Conservation (phyloP, 2,329 filamentous ascomycete species). For the Beauveria asiatica region DNA sequence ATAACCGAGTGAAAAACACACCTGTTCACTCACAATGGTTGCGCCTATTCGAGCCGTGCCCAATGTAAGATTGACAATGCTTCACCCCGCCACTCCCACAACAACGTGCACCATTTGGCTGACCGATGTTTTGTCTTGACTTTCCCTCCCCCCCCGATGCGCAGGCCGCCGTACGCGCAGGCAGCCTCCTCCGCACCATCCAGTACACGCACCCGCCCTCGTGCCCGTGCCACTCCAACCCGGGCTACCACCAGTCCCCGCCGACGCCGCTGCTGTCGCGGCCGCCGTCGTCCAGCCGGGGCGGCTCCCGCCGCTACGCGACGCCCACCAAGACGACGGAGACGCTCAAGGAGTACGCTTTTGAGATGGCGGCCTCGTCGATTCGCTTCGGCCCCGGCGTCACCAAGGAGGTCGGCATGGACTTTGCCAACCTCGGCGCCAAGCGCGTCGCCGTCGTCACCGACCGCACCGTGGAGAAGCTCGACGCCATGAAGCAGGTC, state of each 20-base stretch:
- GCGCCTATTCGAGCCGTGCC: conserved; percentile 24
- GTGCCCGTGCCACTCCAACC: conserved; percentile 91
- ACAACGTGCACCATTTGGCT: background rate
- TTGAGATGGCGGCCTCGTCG: conserved; percentile 94
- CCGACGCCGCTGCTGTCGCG: conserved; percentile 47
- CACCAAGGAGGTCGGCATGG: conserved; percentile 96
- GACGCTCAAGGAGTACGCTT: conserved; percentile 86
- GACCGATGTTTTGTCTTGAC: background rate
- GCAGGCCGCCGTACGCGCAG: conserved; percentile 54
- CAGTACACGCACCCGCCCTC: conserved; percentile 81
- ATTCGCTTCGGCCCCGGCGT: conserved; percentile 91
- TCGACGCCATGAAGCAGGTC: conserved; percentile 86
- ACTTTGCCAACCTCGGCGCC: conserved; percentile 83
- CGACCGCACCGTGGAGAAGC: conserved; percentile 68
- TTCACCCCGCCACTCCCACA: background rate
- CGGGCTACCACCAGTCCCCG: conserved; percentile 62
- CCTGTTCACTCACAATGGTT: background rate
- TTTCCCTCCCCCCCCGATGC: background rate
- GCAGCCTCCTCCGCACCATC: conserved; percentile 74
- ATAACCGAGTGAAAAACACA: no score
- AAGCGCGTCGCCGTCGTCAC: conserved; percentile 89
- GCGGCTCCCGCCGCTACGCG: conserved; percentile 47
- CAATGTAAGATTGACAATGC: conserved; percentile 23
- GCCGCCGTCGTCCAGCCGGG: conserved; percentile 25
- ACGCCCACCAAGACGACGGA: conserved; percentile 53